These are phyloP conservation scores for Calonectria hawksworthii DNA, from an alignment of 2,329 filamentous ascomycete species.

Conservation along the genomic window DNA sequence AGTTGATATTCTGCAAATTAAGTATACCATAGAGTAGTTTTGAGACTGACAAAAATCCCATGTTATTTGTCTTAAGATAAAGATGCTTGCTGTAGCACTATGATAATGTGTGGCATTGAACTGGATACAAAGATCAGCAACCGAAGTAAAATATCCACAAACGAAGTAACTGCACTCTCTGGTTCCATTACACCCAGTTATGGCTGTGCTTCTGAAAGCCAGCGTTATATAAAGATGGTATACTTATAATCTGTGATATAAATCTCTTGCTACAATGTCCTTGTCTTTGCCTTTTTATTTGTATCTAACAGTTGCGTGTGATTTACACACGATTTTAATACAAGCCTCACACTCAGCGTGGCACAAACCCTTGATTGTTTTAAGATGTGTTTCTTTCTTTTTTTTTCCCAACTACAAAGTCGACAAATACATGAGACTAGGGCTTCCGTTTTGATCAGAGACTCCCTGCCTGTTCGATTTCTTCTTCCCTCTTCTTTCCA, in stretches of 20 bases:
- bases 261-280: not conserved
- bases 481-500: constrained; percentile 17
- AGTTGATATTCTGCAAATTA: not conserved
- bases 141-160: not conserved
- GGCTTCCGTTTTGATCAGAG: constrained; percentile 17
- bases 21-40: not conserved
- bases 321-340: not conserved
- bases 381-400: constrained; percentile 16
- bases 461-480: constrained; percentile 20
- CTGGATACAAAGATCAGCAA: not conserved
- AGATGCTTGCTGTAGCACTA: not conserved
- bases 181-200: not conserved
- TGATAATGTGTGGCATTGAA: not conserved
- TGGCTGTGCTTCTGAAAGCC: not conserved
- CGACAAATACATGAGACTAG: constrained; percentile 29
- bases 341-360: not conserved
- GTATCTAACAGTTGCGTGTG: not conserved
- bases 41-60: not conserved
- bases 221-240: not conserved
- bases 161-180: not conserved
- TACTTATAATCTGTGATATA: not conserved
- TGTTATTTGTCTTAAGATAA: not conserved
- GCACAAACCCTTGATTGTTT: not conserved
- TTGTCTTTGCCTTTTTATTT: not conserved
- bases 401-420: constrained; percentile 26